Percentiles rank a stretch among this genome's conserved stretches.
Conservation (phyloP, 2,329 filamentous ascomycete species). For the Aspergillus arachidicola region DNA sequence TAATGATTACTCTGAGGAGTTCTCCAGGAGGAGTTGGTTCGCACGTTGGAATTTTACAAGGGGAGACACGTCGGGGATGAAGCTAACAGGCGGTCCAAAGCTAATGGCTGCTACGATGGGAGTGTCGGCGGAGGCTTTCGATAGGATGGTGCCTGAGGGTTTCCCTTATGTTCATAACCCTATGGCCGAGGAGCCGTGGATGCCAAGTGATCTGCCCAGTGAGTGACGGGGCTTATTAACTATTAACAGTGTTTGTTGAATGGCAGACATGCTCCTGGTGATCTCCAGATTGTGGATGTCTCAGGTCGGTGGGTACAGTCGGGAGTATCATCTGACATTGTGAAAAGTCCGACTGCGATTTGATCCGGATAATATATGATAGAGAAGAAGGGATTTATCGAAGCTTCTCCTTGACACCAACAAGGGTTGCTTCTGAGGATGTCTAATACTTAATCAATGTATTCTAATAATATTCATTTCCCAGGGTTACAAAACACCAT, state of each 20-base stretch:
- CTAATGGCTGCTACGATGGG: not conserved
- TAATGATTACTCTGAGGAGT: not conserved
- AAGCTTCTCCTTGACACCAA: not conserved
- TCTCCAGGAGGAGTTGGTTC: not conserved
- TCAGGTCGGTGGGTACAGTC: not conserved
- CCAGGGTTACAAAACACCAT: not conserved
- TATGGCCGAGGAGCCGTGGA: not conserved
- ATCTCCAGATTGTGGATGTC: not conserved
- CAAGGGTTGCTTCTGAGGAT: not conserved
- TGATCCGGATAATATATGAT: not conserved
- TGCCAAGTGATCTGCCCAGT: not conserved
- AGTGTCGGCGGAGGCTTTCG: not conserved
- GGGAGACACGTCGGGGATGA: not conserved
- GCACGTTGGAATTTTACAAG: not conserved
- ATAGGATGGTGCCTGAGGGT: not conserved
- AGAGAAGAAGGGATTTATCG: not conserved
- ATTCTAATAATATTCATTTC: not conserved
- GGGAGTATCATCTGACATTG: not conserved
- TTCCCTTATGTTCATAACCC: not conserved
- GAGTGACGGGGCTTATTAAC: not conserved
- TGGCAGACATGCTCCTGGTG: not conserved
- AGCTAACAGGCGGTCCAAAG: not conserved
- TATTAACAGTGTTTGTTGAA: not conserved
- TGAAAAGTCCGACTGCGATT: not conserved
- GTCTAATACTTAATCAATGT: not conserved